Conservation (phyloP, 202 grass and related monocot species). For the Hordeum pubiflorum region DNA sequence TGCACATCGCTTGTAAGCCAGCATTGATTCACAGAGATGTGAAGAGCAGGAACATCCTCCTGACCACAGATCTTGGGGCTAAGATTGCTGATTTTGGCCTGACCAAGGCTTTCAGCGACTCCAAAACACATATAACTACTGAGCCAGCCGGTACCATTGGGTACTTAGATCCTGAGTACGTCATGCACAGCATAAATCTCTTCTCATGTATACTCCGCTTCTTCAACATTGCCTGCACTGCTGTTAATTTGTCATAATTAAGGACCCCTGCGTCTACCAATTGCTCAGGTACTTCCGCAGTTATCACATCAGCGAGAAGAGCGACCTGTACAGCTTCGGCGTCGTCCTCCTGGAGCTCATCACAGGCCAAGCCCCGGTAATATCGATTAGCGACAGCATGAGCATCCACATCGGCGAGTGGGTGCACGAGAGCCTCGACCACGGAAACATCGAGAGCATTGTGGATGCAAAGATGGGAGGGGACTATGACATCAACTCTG, state of each 20-base stretch:
- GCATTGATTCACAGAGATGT: slow-evolving; percentile 40
- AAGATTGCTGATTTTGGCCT: slow-evolving; percentile 42
- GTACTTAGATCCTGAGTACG: slow-evolving; percentile 37
- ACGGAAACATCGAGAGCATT: slow-evolving; percentile 34
- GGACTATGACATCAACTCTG: slow-evolving; percentile 39
- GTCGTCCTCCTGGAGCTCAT: slow-evolving; percentile 51
- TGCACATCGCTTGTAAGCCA: slow-evolving; percentile 23
- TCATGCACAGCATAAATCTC: not conserved
- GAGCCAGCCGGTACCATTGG: slow-evolving; percentile 24
- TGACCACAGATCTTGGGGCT: slow-evolving; percentile 13
- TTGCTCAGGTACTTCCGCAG: slow-evolving; percentile 35
- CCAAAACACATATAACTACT: slow-evolving; percentile 34
- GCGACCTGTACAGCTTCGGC: slow-evolving; percentile 46
- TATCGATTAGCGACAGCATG: slow-evolving; percentile 22
- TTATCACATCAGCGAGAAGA: slow-evolving; percentile 42
- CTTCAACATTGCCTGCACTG: not conserved
- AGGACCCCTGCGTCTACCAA: not conserved
- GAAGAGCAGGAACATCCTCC: slow-evolving; percentile 37
- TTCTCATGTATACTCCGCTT: not conserved
- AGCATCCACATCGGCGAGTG: slow-evolving; percentile 41
- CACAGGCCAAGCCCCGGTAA: slow-evolving; percentile 28
- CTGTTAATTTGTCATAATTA: not conserved
- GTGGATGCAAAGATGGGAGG: slow-evolving; percentile 35
- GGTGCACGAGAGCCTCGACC: slow-evolving; percentile 37
- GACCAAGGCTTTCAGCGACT: slow-evolving; percentile 40